Percentiles rank a stretch among this genome's conserved stretches.
Evolutionary conservation across 345 rosid genomes (phyloP).

Genomic region (Linum trigynum): DNA sequence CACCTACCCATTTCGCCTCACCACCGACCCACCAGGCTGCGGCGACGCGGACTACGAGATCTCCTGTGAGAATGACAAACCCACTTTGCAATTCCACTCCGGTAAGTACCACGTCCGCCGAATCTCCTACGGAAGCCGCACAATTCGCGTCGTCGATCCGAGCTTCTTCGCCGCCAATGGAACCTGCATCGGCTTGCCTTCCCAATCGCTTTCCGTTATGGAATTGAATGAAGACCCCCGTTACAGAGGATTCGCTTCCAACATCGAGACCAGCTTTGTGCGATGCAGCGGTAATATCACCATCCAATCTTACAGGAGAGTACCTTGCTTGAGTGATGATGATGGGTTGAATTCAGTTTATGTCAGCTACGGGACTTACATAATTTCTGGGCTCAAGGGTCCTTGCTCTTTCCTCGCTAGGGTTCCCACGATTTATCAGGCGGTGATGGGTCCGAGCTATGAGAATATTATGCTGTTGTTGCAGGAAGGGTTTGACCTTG

Average conservation of each 20-base stretch:
- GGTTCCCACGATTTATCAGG: conserved; percentile 20
- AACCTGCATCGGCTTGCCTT: conserved; percentile 23
- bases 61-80: conserved; percentile 25
- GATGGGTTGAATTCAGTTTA: conserved; percentile 9
- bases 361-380: conserved; percentile 12
- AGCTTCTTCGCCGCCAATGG: conserved; percentile 21
- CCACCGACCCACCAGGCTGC: conserved; percentile 18
- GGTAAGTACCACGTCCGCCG: conserved; percentile 25
- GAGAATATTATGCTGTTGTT: conserved; percentile 18
- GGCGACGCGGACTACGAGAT: conserved; percentile 23
- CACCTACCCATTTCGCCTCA: conserved; percentile 31
- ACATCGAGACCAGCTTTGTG: conserved; percentile 20
- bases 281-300: conserved; percentile 17
- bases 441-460: conserved; percentile 19
- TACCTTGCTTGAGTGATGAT: conserved; percentile 22
- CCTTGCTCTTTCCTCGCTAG: conserved; percentile 22
- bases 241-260: conserved; percentile 9
- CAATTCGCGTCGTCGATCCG: conserved; percentile 27
- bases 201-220: conserved; percentile 14
- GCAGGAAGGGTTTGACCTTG: conserved; percentile 33
- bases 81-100: conserved; percentile 16
- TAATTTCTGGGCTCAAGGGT: conserved; percentile 17
- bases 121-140: conserved; percentile 16
- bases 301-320: conserved; percentile 9
- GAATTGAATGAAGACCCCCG: conserved; percentile 10